These are phyloP conservation scores for Xylariaceae sp. DNA, from an alignment of 2,329 filamentous ascomycete species.

Conservation along the genomic window DNA sequence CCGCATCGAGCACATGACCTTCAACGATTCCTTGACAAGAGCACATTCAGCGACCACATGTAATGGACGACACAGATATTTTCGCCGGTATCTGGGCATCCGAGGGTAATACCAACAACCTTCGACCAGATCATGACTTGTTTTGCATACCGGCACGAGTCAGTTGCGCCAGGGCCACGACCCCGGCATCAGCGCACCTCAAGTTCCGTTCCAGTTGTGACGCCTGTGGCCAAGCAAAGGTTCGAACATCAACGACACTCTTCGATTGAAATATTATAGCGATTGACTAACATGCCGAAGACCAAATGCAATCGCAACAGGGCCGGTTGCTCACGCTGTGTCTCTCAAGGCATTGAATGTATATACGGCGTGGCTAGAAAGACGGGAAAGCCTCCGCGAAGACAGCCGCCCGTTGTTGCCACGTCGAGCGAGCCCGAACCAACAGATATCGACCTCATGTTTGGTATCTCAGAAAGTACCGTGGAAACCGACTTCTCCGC, in stretches of 20 bases:
- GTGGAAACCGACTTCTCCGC: neutral
- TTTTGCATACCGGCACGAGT: neutral
- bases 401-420: neutral
- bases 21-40: too few relatives aligned
- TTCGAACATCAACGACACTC: neutral
- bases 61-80: neutral
- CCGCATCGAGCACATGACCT: too few relatives aligned
- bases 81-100: conserved; percentile 42
- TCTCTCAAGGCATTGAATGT: neutral
- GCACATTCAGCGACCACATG: neutral
- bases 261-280: neutral
- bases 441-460: neutral
- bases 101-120: conserved; percentile 16
- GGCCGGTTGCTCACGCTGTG: neutral
- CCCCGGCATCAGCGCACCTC: neutral
- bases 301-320: conserved; percentile 2
- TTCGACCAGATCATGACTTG: neutral
- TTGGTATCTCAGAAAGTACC: neutral
- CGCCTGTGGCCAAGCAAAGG: neutral
- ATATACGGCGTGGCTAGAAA: conserved; percentile 1
- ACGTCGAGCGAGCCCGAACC: neutral
- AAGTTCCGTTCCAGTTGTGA: conserved; percentile 3
- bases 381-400: conserved; percentile 1
- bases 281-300: neutral
- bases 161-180: neutral